Conservation (phyloP, 192 early-diverging fungal genomes). For the Mortierella hygrophila region DNA sequence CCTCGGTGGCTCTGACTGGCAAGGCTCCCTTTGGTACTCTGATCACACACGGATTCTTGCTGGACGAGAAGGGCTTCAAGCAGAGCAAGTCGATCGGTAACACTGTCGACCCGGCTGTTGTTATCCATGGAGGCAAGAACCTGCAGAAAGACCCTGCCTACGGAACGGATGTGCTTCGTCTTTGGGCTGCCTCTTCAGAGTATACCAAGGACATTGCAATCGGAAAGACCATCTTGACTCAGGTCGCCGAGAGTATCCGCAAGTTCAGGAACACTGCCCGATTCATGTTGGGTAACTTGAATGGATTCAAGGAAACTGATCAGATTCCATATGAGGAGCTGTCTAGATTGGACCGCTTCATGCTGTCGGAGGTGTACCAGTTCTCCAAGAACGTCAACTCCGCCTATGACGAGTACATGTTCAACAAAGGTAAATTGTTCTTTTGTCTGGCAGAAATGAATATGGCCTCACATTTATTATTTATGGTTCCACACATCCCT, state of each 20-base stretch:
- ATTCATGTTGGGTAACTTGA: constrained; percentile 83
- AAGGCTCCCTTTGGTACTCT: constrained; percentile 76
- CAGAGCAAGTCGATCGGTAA: constrained; percentile 91
- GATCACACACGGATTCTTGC: constrained; percentile 86
- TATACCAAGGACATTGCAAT: constrained; percentile 82
- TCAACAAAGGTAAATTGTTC: constrained; percentile 65
- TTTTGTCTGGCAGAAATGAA: not conserved
- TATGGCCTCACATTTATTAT: not conserved
- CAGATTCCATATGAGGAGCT: constrained; percentile 66
- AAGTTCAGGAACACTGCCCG: constrained; percentile 82
- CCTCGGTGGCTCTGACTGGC: constrained; percentile 75
- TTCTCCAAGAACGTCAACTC: constrained; percentile 66
- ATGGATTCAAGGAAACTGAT: constrained; percentile 63
- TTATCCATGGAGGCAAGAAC: constrained; percentile 82
- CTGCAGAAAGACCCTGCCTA: constrained; percentile 77
- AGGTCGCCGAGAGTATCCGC: constrained; percentile 75
- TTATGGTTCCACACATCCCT: not conserved
- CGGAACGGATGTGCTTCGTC: constrained; percentile 80
- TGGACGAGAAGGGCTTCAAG: constrained; percentile 84
- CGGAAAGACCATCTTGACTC: constrained; percentile 71
- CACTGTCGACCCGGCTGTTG: constrained; percentile 71
- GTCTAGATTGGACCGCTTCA: constrained; percentile 66
- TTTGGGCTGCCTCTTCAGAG: constrained; percentile 82
- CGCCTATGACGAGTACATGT: constrained; percentile 72
- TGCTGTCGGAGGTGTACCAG: constrained; percentile 75